Percentiles rank a stretch among this genome's conserved stretches.
Conservation (phyloP, 441 rosid species). For the Erodium trifolium region DNA sequence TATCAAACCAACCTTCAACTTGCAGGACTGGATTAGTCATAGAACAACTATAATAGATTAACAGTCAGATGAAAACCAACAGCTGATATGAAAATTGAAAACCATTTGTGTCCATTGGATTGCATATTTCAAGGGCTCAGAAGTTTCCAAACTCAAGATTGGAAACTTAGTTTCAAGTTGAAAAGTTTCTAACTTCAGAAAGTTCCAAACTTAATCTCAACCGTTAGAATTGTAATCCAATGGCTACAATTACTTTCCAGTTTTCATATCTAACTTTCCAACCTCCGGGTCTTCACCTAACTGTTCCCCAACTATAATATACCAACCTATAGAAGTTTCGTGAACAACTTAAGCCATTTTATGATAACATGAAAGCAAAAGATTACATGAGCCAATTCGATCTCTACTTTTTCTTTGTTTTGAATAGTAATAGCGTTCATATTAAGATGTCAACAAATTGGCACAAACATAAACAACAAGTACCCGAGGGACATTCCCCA, state of each 20-base stretch:
- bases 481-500: neutral
- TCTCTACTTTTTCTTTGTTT: neutral
- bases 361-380: neutral
- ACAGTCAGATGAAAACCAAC: no score
- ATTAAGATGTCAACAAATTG: neutral
- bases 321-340: neutral
- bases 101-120: no score
- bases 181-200: no score
- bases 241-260: no score
- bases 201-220: no score
- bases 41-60: neutral
- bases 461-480: neutral
- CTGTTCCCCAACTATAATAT: neutral
- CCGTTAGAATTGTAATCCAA: no score
- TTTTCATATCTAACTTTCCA: no score
- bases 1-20: neutral
- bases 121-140: no score
- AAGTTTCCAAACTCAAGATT: no score
- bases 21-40: neutral
- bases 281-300: no score
- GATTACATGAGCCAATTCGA: neutral
- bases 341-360: neutral
- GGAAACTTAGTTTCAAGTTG: no score
- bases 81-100: no score
- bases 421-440: neutral